Base-by-base conservation (phyloP, 345 rosid genomes). In the Hirschfeldia incana region DNA sequence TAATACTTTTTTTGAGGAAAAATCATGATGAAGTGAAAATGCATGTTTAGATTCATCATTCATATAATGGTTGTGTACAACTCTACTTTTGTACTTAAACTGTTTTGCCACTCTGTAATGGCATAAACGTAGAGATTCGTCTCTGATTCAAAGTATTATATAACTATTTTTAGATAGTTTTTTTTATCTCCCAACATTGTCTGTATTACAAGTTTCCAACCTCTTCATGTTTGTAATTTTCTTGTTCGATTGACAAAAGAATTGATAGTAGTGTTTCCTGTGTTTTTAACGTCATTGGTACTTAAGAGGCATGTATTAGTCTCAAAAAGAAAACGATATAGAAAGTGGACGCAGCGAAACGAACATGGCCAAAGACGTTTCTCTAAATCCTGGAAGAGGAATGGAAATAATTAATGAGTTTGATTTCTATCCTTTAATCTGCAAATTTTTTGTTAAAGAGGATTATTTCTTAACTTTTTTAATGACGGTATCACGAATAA, bases 61-160 rank as follows among this genome's bases (percentile, higher is more conserved):
- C 49, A 49, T 29, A 69, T 29, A 16, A 15, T 37, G 42, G 42
- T 37, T 37, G 42, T 51, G 55, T 4, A 1, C 16, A 8, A 33
- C 1, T 42, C 2, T 72, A 15, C 39, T 28, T 55, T 65, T 13
- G 73, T 32, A 58, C 64, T n/a, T 15, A 10, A 7, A 67, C 36
- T 46, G 44, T 67, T 72, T 66, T 26, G 73, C 39, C 81, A 58
- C 68, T 72, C 72, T 72, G 77, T 72, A 55, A 57, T 53, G 37
- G 9, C 13, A 32, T 46, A 46, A 61, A 76, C 39, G 5, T 77
- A 21, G 55, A 77, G 21, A 53, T 8, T 63, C 1, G 36, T 77
- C 60, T 51, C 42, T 33, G 13, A 53, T 7, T 53, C 11, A 1
- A 27, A 11, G 0, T 4, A 55, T 21, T 69, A 3, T 2, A 29